Evolutionary conservation across 192 early-diverging fungal species (phyloP).

Genomic region (Backusella parvicylindrica): DNA sequence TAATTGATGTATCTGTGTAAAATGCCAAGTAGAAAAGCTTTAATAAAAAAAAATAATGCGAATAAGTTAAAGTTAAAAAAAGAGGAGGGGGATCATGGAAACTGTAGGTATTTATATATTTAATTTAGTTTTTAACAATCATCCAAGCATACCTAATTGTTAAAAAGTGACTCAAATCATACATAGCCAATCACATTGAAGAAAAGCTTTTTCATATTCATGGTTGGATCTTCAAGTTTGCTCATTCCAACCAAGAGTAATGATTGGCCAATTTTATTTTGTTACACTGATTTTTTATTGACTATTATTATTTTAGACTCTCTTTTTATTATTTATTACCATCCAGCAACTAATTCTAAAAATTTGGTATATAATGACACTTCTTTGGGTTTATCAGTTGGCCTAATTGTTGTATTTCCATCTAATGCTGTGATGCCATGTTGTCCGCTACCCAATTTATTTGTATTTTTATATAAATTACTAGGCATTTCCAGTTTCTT

Average conservation of each 20-base stretch:
- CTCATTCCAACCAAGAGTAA: conserved; percentile 1
- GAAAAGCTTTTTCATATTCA: background rate
- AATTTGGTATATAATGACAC: background rate
- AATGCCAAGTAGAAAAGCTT: too few relatives aligned
- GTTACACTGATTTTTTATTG: background rate
- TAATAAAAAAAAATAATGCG: background rate
- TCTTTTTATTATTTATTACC: background rate
- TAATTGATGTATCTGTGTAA: too few relatives aligned
- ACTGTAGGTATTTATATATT: background rate
- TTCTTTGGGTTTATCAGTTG: conserved; percentile 14
- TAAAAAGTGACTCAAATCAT: conserved; percentile 8
- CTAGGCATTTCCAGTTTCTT: background rate
- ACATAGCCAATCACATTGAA: background rate
- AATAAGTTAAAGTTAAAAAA: background rate
- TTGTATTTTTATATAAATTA: background rate
- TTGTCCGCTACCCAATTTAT: background rate
- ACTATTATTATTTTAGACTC: background rate
- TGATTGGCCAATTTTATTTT: background rate
- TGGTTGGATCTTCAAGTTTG: conserved; percentile 15
- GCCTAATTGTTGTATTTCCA: conserved; percentile 18
- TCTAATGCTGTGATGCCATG: background rate
- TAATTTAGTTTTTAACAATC: background rate
- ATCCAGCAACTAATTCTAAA: background rate
- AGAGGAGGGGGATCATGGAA: background rate
- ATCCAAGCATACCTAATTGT: background rate